Conservation (phyloP, 768 basidiomycete species). For the Mycena rosella region DNA sequence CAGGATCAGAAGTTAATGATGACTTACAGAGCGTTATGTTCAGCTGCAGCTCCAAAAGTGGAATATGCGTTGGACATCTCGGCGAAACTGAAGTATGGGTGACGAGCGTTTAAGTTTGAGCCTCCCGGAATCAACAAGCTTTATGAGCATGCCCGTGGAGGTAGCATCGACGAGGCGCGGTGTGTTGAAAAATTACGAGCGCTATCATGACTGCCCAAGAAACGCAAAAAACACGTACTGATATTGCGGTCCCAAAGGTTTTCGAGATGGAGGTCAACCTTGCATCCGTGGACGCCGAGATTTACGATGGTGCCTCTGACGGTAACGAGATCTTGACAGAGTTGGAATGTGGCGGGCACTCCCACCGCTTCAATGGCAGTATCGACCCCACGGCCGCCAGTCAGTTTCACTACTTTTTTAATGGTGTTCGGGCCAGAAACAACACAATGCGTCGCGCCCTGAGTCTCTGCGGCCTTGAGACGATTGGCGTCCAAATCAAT, state of each 20-base stretch:
- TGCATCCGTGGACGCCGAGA: slow-evolving; percentile 39
- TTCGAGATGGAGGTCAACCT: slow-evolving; percentile 40
- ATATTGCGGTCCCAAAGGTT: slow-evolving; percentile 42
- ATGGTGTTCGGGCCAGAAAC: slow-evolving; percentile 31
- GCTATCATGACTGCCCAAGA: too few species aligned
- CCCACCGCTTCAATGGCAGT: slow-evolving; percentile 42
- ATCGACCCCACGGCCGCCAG: slow-evolving; percentile 39
- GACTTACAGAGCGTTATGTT: too few species aligned
- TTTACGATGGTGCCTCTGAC: slow-evolving; percentile 42
- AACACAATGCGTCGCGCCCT: slow-evolving; percentile 41
- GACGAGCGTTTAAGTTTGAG: too few species aligned
- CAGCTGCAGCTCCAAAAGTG: too few species aligned
- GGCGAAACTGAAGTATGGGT: too few species aligned
- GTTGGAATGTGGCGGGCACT: slow-evolving; percentile 39
- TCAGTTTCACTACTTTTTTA: slow-evolving; percentile 38
- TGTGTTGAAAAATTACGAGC: too few species aligned
- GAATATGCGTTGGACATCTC: too few species aligned
- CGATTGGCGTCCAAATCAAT: slow-evolving; percentile 36
- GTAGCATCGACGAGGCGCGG: too few species aligned
- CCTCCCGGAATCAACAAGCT: too few species aligned
- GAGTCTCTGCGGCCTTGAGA: slow-evolving; percentile 25
- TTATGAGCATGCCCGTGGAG: too few species aligned
- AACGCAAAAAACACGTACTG: slow-evolving; percentile 29
- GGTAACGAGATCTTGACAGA: slow-evolving; percentile 41
- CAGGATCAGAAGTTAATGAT: too few species aligned